Evolutionary conservation across 495 filamentous ascomycete genomes (phyloP).

Genomic region (Neurospora sublineolata): DNA sequence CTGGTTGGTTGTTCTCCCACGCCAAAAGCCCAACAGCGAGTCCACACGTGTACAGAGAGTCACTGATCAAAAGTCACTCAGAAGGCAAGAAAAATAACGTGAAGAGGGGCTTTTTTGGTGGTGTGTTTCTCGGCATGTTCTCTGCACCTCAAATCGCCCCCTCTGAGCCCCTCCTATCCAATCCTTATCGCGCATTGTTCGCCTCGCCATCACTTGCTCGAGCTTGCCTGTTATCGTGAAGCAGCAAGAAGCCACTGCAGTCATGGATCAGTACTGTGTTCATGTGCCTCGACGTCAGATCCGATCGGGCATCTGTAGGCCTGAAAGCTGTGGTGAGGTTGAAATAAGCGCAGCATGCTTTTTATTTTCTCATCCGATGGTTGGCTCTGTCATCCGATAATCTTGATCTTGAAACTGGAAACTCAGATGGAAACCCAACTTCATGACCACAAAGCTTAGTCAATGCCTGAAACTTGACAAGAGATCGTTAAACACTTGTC

Average conservation of each 20-base stretch:
- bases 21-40: not conserved
- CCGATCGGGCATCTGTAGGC: not conserved
- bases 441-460: not conserved
- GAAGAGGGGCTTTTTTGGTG: not conserved
- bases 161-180: not conserved
- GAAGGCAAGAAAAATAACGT: not conserved
- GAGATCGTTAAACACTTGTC: not conserved
- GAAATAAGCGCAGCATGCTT: not conserved
- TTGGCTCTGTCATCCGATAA: not conserved
- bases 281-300: not conserved
- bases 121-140: not conserved
- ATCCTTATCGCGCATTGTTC: not conserved
- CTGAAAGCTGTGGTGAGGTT: not conserved
- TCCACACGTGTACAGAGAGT: not conserved
- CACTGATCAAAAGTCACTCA: not conserved
- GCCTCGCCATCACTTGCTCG: not conserved
- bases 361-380: not conserved
- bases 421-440: not conserved
- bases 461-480: not conserved
- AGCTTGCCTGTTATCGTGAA: not conserved
- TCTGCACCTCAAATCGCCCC: not conserved
- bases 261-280: not conserved
- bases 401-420: not conserved
- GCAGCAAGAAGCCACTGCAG: not conserved
- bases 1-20: not conserved